phyloP scores from a whole-genome alignment of 805 yeast species.

The Wickerhamomyces rabaulensis region DNA sequence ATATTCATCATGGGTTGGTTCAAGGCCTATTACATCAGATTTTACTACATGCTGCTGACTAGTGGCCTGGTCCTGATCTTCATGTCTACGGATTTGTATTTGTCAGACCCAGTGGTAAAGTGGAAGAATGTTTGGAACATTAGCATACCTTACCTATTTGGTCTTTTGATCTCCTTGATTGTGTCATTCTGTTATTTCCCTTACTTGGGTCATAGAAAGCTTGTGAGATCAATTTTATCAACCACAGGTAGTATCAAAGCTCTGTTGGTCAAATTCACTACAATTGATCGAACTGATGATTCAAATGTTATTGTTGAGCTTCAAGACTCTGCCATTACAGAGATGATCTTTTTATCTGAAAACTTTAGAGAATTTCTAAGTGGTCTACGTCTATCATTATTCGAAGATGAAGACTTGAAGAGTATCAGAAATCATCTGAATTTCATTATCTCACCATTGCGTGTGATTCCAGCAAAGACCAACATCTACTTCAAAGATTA shows the following conservation, averaged over 20 bases:
- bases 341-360: conserved; percentile 32
- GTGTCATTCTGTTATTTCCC: conserved; percentile 34
- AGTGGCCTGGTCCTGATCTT: conserved; percentile 34
- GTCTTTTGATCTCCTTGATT: conserved; percentile 31
- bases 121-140: conserved; percentile 37
- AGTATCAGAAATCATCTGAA: conserved; percentile 38
- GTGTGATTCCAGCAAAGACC: conserved; percentile 32
- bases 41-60: conserved; percentile 32
- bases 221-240: conserved; percentile 23
- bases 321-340: conserved; percentile 28
- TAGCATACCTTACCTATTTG: conserved; percentile 41
- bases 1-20: conserved; percentile 36
- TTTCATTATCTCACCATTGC: conserved; percentile 32
- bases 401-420: conserved; percentile 28
- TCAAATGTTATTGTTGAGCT: conserved; percentile 13
- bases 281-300: conserved; percentile 8
- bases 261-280: conserved; percentile 16
- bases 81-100: conserved; percentile 20
- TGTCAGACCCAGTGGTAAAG: conserved; percentile 22
- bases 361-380: conserved; percentile 38
- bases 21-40: conserved; percentile 34
- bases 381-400: conserved; percentile 32
- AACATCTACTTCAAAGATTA: conserved; percentile 10
- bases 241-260: conserved; percentile 22
- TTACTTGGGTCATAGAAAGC: conserved; percentile 32